These are phyloP conservation scores for Chaetomiaceae sp. DNA, from an alignment of 2,329 filamentous ascomycete genomes.

Conservation along the genomic window DNA sequence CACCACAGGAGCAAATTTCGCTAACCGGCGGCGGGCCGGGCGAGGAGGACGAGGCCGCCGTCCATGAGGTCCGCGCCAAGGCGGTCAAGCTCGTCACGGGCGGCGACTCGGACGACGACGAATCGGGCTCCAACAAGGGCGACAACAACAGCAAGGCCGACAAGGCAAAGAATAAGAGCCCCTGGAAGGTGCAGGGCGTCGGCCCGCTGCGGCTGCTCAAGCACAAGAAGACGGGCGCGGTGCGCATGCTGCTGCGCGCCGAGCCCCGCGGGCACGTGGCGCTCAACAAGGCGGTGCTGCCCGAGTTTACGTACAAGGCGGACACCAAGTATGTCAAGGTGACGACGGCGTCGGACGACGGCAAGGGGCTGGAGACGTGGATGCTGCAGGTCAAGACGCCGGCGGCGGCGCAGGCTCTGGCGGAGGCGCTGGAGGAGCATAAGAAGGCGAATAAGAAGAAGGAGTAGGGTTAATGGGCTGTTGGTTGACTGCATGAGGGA, in stretches of 20 bases:
- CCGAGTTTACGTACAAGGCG: slow-evolving; percentile 58
- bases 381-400: slow-evolving; percentile 66
- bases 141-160: too few species aligned
- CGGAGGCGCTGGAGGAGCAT: slow-evolving; percentile 47
- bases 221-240: slow-evolving; percentile 63
- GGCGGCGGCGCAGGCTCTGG: slow-evolving; percentile 52
- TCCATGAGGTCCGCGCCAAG: slow-evolving; percentile 69
- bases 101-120: slow-evolving; percentile 42
- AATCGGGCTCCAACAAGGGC: slow-evolving; percentile 36
- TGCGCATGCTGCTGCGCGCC: slow-evolving; percentile 67
- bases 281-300: slow-evolving; percentile 64
- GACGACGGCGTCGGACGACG: slow-evolving; percentile 53
- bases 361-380: slow-evolving; percentile 63
- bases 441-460: slow-evolving; percentile 54
- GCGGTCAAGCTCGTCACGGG: slow-evolving; percentile 56
- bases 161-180: slow-evolving; percentile 46
- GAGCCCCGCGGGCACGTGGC: slow-evolving; percentile 70
- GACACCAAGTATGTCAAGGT: slow-evolving; percentile 58
- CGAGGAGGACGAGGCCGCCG: slow-evolving; percentile 66
- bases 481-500: neutral
- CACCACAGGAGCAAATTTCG: slow-evolving; percentile 65
- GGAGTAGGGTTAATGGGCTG: too few species aligned
- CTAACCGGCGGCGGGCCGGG: slow-evolving; percentile 62
- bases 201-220: slow-evolving; percentile 69
- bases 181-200: slow-evolving; percentile 66